Evolutionary conservation across 345 rosid genomes (phyloP).

Genomic region (Rhodomyrtus tomentosa): DNA sequence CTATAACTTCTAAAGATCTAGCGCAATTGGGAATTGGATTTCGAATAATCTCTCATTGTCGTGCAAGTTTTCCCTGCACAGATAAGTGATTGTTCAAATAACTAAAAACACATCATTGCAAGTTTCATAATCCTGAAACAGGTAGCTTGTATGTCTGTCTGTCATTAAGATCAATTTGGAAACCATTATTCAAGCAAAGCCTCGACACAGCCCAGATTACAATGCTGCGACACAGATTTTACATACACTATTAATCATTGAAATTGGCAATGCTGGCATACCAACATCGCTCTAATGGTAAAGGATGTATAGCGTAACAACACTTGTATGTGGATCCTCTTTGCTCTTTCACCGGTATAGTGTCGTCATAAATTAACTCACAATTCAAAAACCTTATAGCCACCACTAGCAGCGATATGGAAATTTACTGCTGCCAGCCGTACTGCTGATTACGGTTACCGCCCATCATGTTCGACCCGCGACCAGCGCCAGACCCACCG

Average conservation of each 20-base stretch:
- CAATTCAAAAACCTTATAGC: background rate
- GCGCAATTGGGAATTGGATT: background rate
- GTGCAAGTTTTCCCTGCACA: background rate
- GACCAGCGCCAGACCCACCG: constrained; percentile 61
- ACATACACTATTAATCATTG: background rate
- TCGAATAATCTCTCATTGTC: background rate
- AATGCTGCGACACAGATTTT: background rate
- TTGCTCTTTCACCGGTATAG: background rate
- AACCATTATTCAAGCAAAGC: background rate
- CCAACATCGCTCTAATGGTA: background rate
- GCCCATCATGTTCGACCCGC: constrained; percentile 80
- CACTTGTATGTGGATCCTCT: background rate
- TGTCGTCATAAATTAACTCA: background rate
- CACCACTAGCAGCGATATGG: background rate
- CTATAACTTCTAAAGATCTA: background rate
- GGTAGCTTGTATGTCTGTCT: background rate
- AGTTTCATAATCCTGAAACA: background rate
- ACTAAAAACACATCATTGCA: background rate
- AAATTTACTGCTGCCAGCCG: constrained; percentile 49
- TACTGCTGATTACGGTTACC: constrained; percentile 80
- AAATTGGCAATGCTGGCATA: background rate
- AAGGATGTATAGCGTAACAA: background rate
- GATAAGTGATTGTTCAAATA: background rate
- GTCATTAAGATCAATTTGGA: background rate
- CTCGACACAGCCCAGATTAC: background rate